These are phyloP conservation scores for Lentinula lateritia DNA, from an alignment of 768 basidiomycete genomes.

Conservation along the genomic window DNA sequence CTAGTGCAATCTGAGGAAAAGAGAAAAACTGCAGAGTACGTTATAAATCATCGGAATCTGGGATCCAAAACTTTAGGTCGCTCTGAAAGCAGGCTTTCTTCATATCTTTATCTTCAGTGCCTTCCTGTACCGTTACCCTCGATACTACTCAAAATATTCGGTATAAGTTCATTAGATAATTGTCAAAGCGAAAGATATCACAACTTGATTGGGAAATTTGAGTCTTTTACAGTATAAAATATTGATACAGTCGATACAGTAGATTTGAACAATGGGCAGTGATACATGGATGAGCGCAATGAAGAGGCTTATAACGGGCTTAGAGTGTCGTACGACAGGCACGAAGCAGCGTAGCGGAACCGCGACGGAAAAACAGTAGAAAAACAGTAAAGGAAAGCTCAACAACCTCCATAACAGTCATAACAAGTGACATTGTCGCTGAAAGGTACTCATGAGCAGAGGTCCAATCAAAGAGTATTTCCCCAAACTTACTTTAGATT, in stretches of 20 bases:
- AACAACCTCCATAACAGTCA: not conserved
- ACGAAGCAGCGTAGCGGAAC: too few relatives aligned
- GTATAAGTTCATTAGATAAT: too few relatives aligned
- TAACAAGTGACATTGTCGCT: not conserved
- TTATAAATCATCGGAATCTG: not conserved
- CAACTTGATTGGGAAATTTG: too few relatives aligned
- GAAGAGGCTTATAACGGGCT: too few relatives aligned
- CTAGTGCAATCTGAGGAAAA: constrained; percentile 31
- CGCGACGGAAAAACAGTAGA: too few relatives aligned
- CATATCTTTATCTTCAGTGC: not conserved
- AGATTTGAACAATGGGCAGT: not conserved
- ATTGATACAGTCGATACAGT: not conserved
- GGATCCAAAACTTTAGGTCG: not conserved
- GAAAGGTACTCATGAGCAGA: not conserved
- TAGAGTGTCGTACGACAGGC: too few relatives aligned
- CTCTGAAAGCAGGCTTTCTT: not conserved
- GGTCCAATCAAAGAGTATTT: not conserved
- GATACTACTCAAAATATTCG: too few relatives aligned
- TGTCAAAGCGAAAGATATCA: too few relatives aligned
- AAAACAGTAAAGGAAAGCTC: not conserved
- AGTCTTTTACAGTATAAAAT: too few relatives aligned
- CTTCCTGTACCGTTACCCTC: too few relatives aligned
- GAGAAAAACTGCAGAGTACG: not conserved
- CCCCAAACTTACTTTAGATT: not conserved
- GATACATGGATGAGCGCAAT: too few relatives aligned